Base-by-base conservation (phyloP, 768 basidiomycete genomes). In the Royoungia palumana region DNA sequence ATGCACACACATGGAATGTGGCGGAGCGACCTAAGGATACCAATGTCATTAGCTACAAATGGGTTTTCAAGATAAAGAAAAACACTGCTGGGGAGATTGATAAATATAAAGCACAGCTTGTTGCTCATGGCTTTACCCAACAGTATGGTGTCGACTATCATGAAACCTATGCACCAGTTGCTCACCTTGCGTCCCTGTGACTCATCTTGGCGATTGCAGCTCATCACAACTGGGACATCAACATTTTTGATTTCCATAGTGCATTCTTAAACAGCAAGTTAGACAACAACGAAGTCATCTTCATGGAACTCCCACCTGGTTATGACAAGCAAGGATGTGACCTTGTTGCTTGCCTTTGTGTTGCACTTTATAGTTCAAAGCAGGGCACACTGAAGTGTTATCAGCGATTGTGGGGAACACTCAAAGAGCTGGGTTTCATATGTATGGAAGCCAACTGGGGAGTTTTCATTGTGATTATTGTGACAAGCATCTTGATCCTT, bases 51-150 rank as follows among this genome's bases (percentile, higher is more conserved):
- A n/a, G n/a, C n/a, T n/a, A n/a, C n/a, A n/a, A n/a, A n/a, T n/a
- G n/a, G n/a, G n/a, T n/a, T n/a, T n/a, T n/a, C n/a, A n/a, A n/a
- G n/a, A n/a, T n/a, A n/a, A n/a, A n/a, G n/a, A n/a, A n/a, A n/a
- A n/a, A n/a, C n/a, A n/a, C n/a, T n/a, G n/a, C n/a, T n/a, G n/a
- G n/a, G n/a, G n/a, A n/a, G n/a, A n/a, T n/a, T n/a, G n/a, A n/a
- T n/a, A n/a, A n/a, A n/a, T 70, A 71, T 66, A 78, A 77, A 55
- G 75, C 72, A 1, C 44, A 70, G 0, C 58, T 79, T 0, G 74
- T 78, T 0, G 72, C 73, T 0, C 61, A 72, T 46, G 72, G 78
- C 0, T 74, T 69, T 59, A 46, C 62, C 0, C 78, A 80, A 55
- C 51, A 61, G 2, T 59, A 59, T 1, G 70, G 76, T 0, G 49